Percentiles rank a stretch among this genome's conserved stretches.
phyloP scores from a whole-genome alignment of 768 basidiomycete genomes.

The Russula ochroleuca region DNA sequence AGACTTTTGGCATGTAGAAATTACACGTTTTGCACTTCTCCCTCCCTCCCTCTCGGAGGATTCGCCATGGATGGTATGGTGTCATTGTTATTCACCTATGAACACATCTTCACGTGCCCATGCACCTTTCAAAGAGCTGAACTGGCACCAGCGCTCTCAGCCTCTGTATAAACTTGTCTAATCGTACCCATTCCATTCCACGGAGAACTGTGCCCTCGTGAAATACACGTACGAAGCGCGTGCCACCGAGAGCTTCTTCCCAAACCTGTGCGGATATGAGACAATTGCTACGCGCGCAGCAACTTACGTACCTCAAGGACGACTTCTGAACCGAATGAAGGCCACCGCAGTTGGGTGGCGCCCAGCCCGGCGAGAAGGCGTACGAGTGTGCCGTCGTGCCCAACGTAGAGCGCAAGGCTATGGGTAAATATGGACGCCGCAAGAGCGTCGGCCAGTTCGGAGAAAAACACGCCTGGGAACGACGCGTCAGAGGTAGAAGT shows the following conservation, averaged over 20 bases:
- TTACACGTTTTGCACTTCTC: neutral
- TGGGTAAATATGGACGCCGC: slow-evolving; percentile 30
- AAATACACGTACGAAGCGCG: slow-evolving; percentile 41
- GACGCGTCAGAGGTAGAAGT: neutral
- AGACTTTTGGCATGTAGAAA: slow-evolving; percentile 1
- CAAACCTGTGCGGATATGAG: slow-evolving; percentile 37
- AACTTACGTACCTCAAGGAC: slow-evolving; percentile 41
- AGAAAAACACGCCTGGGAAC: slow-evolving; percentile 44
- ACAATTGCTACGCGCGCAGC: neutral
- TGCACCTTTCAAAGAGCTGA: slow-evolving; percentile 34
- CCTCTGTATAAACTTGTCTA: slow-evolving; percentile 37
- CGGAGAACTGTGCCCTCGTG: slow-evolving; percentile 43
- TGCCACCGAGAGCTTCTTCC: slow-evolving; percentile 30
- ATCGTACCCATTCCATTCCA: slow-evolving; percentile 37
- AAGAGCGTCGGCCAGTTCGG: slow-evolving; percentile 40
- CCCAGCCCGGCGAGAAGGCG: slow-evolving; percentile 40
- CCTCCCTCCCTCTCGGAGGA: neutral
- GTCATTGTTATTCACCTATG: neutral
- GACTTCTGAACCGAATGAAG: slow-evolving; percentile 46
- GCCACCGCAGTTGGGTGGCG: slow-evolving; percentile 40
- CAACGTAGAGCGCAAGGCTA: slow-evolving; percentile 43
- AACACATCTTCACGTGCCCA: slow-evolving; percentile 3
- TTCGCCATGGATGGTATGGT: neutral
- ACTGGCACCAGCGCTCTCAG: slow-evolving; percentile 37
- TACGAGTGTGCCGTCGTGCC: slow-evolving; percentile 48